Base-by-base conservation (phyloP, 1,284 basidiomycete genomes). In the Ustilago xerochloae region DNA sequence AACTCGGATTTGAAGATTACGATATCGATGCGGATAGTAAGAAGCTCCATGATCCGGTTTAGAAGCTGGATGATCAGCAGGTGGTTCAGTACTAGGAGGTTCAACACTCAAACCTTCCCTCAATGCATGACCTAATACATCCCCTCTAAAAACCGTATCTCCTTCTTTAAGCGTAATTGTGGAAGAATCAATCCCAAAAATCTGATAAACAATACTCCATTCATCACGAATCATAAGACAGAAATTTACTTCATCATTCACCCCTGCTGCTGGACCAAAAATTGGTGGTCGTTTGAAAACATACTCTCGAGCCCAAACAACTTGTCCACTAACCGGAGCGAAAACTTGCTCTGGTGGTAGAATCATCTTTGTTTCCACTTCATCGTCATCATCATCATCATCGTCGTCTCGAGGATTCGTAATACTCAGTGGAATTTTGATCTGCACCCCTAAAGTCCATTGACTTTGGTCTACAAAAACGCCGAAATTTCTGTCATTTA, bases 131-230 rank as follows among this genome's bases (percentile, higher is more conserved):
- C 77, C 80, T 2, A 82, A 39, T 9, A 79, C 69, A 3, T 75
- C 54, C 13, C 80, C 80, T 1, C 59, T 60, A 10, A 64, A 29
- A n/a, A 81, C 75, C 6, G 47, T 50, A 10, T 79, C 71, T 26
- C 77, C 79, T 15, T 67, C 71, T 2, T 22, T 18, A 0, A 73
- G 48, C 3, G 16, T 35, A 18, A 77, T 53, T 0, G 56, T 70
- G 3, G 47, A 22, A 2, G 46, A 47, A 13, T 76, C 74, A 2
- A 82, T 36, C 10, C 80, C 77, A 43, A 78, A 75, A 38, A 81
- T 62, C 55, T 81, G 79, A 36, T 75, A 77, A 0, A 82, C 79
- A 46, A 80, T 73, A 7, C 71, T 73, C 75, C 75, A 80, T 22
- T 72, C 77, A 55, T 82, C 80, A 6, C 73, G 75, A 10, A 82